Evolutionary conservation across 805 yeast genomes (phyloP), one percentile per base, ranked within the genome.

Genomic region (Sugiyamaella floridensis): DNA sequence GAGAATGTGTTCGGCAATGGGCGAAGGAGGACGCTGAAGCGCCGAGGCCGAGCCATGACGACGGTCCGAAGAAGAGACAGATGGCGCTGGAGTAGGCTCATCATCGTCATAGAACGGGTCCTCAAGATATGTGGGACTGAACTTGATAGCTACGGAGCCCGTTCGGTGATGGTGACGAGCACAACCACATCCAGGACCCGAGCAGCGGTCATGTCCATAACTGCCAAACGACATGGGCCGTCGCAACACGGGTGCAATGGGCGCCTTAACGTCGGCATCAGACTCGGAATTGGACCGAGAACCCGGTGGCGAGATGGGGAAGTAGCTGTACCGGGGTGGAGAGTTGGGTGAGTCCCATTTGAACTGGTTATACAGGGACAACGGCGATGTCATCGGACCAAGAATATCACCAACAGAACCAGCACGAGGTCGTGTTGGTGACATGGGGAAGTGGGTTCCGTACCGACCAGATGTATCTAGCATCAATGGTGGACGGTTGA

Each of bases 1-100:
- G 40, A 67, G 59, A 44, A 67, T 65, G 22, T 64, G 60, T 57
- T 67, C 70, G 20, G 67, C 69, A 26, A 65, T 62, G 2, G 67
- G 66, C 29, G 68, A 60, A 7, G 71, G 68, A 34, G 63, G 66
- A 42, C 70, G 50, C 18, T 58, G 53, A 37, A 64, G 42, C 26
- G 45, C 22, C 29, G 48, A n/a, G 22, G 28, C 43, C 26, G 26
- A 22, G 26, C 26, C 26, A 6, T 22, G 26, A 6, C 26, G 26
- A 6, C 26, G 26, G 26, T 22, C 26, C 26, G 26, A 22, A 22
- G 26, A 22, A 22, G 6, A 22, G 6, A 22, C 6, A 6, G 26
- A 22, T 4, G 26, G 26, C 6, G 26, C 26, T 22, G 37, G 37
- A 8, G 37, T 32, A 11, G 37, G 40, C 14, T 22, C 44, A 9